phyloP scores from a whole-genome alignment of 2,329 filamentous ascomycete species.

The Nemania diffusa region DNA sequence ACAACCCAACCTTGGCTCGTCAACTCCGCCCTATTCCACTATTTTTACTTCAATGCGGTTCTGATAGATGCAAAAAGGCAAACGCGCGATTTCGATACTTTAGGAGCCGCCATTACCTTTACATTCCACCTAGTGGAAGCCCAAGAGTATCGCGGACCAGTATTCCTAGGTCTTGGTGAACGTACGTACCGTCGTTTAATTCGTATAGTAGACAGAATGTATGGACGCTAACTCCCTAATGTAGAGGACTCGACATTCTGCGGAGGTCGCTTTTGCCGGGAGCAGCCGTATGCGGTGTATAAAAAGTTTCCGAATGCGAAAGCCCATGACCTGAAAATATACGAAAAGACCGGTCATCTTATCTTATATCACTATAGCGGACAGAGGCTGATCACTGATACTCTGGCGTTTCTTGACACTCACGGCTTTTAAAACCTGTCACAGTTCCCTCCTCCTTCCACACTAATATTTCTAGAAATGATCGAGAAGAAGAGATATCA shows the following conservation, averaged over 20 bases:
- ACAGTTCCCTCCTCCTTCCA: neutral
- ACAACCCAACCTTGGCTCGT: neutral
- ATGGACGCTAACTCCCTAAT: neutral
- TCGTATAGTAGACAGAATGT: neutral
- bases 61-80: conserved; percentile 2
- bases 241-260: conserved; percentile 38
- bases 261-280: conserved; percentile 16
- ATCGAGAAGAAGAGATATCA: no score
- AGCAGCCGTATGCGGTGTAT: conserved; percentile 35
- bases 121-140: conserved; percentile 36
- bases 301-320: conserved; percentile 31
- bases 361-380: conserved; percentile 35
- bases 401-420: conserved; percentile 28
- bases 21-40: neutral
- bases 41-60: neutral
- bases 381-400: conserved; percentile 11
- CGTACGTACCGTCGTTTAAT: neutral
- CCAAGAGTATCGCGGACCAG: conserved; percentile 32
- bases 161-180: conserved; percentile 38
- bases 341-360: conserved; percentile 33
- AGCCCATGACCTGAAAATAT: conserved; percentile 31
- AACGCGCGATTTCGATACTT: conserved; percentile 36
- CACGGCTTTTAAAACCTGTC: conserved; percentile 15
- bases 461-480: no score
- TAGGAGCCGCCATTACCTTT: conserved; percentile 38